Conservation (phyloP, 495 filamentous ascomycete species). For the Chaetomium cochliodes region DNA sequence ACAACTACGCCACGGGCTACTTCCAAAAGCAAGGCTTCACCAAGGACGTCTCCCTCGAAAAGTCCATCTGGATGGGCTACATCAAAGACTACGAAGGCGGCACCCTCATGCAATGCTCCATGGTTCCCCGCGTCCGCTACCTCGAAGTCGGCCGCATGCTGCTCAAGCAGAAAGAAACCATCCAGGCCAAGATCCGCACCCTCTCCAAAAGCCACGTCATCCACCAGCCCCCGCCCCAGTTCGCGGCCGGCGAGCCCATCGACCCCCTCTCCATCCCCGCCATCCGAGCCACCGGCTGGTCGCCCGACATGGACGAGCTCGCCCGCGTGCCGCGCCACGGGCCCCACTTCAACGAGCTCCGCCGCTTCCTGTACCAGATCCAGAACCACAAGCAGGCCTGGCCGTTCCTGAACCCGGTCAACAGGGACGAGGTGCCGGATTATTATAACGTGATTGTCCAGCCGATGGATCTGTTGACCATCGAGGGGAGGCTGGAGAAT, state of each 20-base stretch:
- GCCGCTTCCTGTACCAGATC: constrained; percentile 87
- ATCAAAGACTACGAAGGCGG: constrained; percentile 99
- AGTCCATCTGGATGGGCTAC: constrained; percentile 92
- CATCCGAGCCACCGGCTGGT: constrained; percentile 88
- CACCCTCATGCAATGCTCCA: constrained; percentile 97
- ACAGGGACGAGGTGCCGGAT: constrained; percentile 87
- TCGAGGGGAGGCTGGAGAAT: constrained; percentile 87
- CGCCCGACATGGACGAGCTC: constrained; percentile 89
- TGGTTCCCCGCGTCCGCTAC: constrained; percentile 90
- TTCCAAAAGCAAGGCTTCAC: constrained; percentile 99
- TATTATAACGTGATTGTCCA: constrained; percentile 95
- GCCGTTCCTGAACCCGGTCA: constrained; percentile 91
- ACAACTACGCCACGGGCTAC: constrained; percentile 97
- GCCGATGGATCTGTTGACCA: constrained; percentile 91
- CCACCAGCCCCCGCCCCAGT: constrained; percentile 77
- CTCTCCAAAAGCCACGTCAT: constrained; percentile 82
- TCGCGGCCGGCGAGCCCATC: constrained; percentile 61
- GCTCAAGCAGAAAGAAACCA: constrained; percentile 89
- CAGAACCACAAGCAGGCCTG: constrained; percentile 88
- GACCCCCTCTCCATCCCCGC: constrained; percentile 75
- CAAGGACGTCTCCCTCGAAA: constrained; percentile 90
- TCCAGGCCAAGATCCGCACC: constrained; percentile 87
- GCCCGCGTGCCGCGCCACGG: constrained; percentile 89
- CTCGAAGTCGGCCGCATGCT: constrained; percentile 87
- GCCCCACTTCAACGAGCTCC: constrained; percentile 84